Percentiles rank a stretch among this genome's conserved stretches.
These are phyloP conservation scores for Thielaviopsis punctulata DNA, from an alignment of 2,329 filamentous ascomycete genomes.

Conservation along the genomic window DNA sequence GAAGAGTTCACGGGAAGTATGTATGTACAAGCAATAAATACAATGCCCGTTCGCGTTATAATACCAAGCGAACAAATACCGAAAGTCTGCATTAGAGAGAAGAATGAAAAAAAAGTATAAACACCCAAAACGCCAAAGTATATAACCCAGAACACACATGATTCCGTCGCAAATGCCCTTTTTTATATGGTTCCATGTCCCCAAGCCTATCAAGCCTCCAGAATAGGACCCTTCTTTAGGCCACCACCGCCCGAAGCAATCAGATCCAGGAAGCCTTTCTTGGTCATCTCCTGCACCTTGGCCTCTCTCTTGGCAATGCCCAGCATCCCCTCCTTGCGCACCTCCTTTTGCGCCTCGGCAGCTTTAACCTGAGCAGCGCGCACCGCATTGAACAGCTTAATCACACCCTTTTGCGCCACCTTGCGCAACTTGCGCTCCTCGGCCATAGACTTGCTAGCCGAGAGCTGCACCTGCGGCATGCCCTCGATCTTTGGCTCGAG, in stretches of 20 bases:
- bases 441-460: conserved; percentile 32
- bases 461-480: background rate
- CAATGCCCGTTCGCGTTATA: background rate
- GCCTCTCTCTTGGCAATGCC: conserved; percentile 69
- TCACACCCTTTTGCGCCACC: conserved; percentile 81
- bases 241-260: conserved; percentile 51
- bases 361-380: conserved; percentile 82
- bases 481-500: conserved; percentile 23
- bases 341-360: conserved; percentile 54
- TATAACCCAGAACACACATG: background rate
- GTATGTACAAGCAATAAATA: background rate
- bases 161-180: background rate
- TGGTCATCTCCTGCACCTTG: conserved; percentile 87
- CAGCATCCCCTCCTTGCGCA: conserved; percentile 55
- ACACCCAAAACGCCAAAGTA: background rate
- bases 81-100: background rate
- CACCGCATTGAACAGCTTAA: conserved; percentile 93
- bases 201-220: conserved; percentile 17
- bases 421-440: conserved; percentile 69
- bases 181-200: too few species aligned
- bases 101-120: background rate
- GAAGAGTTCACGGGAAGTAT: too few species aligned
- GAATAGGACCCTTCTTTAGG: conserved; percentile 39
- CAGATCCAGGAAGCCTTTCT: conserved; percentile 87
- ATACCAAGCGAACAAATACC: background rate